phyloP scores from a whole-genome alignment of 2,329 filamentous ascomycete species.

The Ophiocordyceps polyrhachis-furcata region DNA sequence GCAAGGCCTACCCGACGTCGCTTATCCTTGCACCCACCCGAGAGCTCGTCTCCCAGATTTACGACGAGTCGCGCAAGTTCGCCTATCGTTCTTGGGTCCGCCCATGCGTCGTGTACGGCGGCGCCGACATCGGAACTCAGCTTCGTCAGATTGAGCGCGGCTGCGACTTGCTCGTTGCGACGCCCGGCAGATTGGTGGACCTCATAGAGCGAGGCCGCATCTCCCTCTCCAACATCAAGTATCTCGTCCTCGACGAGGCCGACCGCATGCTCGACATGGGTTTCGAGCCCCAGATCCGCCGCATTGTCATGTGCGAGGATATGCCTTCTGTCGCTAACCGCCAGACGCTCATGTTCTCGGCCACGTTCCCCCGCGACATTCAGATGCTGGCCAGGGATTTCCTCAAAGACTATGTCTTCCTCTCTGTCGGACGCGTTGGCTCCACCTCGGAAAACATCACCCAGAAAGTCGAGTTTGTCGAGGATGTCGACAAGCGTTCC shows the following conservation, averaged over 20 bases:
- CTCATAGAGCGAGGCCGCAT: conserved; percentile 97
- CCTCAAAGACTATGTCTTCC: conserved; percentile 97
- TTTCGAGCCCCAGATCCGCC: conserved; percentile 99
- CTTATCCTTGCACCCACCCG: conserved; percentile 91
- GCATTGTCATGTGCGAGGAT: conserved; percentile 95
- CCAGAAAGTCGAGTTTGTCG: conserved; percentile 95
- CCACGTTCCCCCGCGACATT: conserved; percentile 96
- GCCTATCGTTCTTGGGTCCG: conserved; percentile 98
- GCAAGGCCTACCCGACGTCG: conserved; percentile 94
- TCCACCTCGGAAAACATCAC: conserved; percentile 99
- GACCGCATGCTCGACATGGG: conserved; percentile 99
- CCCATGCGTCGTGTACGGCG: conserved; percentile 95
- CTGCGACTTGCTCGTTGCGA: conserved; percentile 92
- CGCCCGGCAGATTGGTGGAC: conserved; percentile 91
- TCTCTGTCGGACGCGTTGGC: conserved; percentile 94
- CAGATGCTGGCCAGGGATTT: conserved; percentile 98
- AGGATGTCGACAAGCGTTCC: conserved; percentile 93
- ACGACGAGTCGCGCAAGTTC: conserved; percentile 93
- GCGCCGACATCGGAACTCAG: conserved; percentile 96
- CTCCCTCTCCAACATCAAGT: conserved; percentile 97
- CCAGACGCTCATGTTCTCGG: conserved; percentile 99
- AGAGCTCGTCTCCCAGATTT: conserved; percentile 97
- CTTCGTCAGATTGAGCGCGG: conserved; percentile 95
- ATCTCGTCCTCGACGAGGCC: conserved; percentile 94
- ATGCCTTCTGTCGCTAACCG: conserved; percentile 73